These are phyloP conservation scores for Syncephalastrum racemosum DNA, from an alignment of 371 early-diverging fungal genomes.

Conservation along the genomic window DNA sequence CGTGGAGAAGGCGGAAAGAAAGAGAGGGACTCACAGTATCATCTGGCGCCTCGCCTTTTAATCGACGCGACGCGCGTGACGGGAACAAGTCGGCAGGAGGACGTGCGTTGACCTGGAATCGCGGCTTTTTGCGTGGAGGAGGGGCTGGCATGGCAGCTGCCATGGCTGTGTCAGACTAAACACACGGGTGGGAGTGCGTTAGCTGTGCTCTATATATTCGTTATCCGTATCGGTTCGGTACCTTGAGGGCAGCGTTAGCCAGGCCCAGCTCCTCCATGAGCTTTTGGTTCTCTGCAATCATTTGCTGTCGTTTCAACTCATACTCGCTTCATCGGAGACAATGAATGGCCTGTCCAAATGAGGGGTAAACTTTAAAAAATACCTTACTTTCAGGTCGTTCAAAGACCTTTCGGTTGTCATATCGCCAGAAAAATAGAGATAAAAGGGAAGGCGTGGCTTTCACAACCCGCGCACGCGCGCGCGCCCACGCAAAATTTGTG, in stretches of 20 bases:
- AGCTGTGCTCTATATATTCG: too few species aligned
- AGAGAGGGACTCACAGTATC: conserved; percentile 25
- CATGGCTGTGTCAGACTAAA: not conserved
- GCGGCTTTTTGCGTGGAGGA: conserved; percentile 15
- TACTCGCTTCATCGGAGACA: conserved; percentile 25
- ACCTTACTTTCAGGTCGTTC: too few species aligned
- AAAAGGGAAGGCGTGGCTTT: too few species aligned
- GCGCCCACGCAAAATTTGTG: too few species aligned
- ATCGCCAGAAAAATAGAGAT: too few species aligned
- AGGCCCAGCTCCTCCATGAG: conserved; percentile 40
- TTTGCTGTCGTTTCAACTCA: conserved; percentile 38
- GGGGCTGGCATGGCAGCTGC: conserved; percentile 5
- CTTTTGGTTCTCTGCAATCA: conserved; percentile 41
- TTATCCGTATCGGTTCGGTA: too few species aligned
- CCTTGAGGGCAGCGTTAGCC: conserved; percentile 8
- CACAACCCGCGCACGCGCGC: too few species aligned
- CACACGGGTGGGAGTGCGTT: too few species aligned
- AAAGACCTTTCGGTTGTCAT: too few species aligned
- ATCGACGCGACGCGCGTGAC: conserved; percentile 31
- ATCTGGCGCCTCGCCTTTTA: conserved; percentile 42
- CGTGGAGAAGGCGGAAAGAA: not conserved
- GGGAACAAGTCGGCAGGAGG: conserved; percentile 9
- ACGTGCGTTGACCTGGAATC: conserved; percentile 9
- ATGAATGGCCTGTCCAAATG: not conserved
- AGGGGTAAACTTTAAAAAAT: not conserved